A percentile compares a stretch with the other conserved stretches of the same genome.
phyloP scores from a whole-genome alignment of 2,329 filamentous ascomycete genomes.

The Trichoderma sp. region DNA sequence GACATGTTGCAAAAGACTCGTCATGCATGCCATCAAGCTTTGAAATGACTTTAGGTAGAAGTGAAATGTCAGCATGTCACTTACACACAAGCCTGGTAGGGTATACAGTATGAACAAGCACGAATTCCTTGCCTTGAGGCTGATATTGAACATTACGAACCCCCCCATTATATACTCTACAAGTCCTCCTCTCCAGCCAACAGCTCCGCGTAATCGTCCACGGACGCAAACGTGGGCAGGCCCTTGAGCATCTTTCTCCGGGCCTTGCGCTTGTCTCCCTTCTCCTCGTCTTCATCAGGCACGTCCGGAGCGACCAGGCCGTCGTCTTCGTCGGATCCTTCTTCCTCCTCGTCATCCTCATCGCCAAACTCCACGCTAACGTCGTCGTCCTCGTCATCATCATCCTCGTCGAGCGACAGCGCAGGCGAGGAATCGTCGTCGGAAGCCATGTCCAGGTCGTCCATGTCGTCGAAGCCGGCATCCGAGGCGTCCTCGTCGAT shows the following conservation, averaged over 20 bases:
- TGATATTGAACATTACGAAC: conserved; percentile 1
- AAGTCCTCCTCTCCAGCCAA: conserved; percentile 69
- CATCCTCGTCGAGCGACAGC: conserved; percentile 45
- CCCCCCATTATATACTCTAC: conserved; percentile 30
- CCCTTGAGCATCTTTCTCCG: conserved; percentile 85
- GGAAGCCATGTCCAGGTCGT: conserved; percentile 53
- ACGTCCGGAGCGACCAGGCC: conserved; percentile 44
- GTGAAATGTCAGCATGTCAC: neutral
- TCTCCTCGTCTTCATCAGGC: conserved; percentile 60
- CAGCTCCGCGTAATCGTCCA: conserved; percentile 89
- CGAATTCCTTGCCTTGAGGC: neutral
- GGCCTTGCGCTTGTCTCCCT: conserved; percentile 57
- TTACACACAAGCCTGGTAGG: neutral
- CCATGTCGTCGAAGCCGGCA: conserved; percentile 52
- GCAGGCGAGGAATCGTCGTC: conserved; percentile 48
- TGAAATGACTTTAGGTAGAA: no score
- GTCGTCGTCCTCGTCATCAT: conserved; percentile 50
- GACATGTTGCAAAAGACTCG: no score
- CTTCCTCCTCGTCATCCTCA: conserved; percentile 12
- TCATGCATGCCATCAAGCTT: no score
- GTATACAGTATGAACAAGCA: neutral
- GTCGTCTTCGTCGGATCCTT: conserved; percentile 37
- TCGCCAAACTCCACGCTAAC: conserved; percentile 31
- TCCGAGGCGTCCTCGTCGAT: conserved; percentile 54
- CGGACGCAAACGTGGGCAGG: conserved; percentile 89